These are phyloP conservation scores for Alternaria dauci DNA, from an alignment of 2,329 filamentous ascomycete genomes.

Conservation along the genomic window DNA sequence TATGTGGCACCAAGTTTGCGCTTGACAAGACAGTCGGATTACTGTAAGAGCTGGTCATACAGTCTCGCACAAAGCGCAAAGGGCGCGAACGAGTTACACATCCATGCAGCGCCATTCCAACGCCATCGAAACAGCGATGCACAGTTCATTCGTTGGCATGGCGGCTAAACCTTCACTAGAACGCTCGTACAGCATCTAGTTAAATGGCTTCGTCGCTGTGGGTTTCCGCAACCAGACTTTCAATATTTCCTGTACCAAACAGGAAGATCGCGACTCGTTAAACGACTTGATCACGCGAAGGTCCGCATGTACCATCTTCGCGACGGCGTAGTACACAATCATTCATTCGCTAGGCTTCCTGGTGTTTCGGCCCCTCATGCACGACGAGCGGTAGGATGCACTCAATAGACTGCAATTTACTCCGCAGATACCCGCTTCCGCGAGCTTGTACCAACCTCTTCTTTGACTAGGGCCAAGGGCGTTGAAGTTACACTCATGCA, in stretches of 20 bases:
- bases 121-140: neutral
- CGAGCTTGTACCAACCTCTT: neutral
- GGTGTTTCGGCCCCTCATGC: neutral
- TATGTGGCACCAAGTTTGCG: neutral
- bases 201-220: neutral
- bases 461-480: neutral
- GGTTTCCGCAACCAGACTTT: neutral
- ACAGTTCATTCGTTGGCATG: neutral
- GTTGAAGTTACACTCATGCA: neutral
- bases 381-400: neutral
- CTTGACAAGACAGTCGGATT: neutral
- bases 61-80: neutral
- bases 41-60: neutral
- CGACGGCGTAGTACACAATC: neutral
- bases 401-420: neutral
- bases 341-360: neutral
- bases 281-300: neutral
- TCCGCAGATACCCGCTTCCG: neutral
- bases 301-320: neutral
- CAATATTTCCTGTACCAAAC: neutral
- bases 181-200: neutral
- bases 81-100: neutral
- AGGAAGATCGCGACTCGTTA: neutral
- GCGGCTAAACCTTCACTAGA: neutral
- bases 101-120: neutral